A percentile compares a stretch with the other conserved stretches of the same genome.
Evolutionary conservation across 2,329 filamentous ascomycete genomes (phyloP).

Genomic region (Scolecobasidium constrictum): DNA sequence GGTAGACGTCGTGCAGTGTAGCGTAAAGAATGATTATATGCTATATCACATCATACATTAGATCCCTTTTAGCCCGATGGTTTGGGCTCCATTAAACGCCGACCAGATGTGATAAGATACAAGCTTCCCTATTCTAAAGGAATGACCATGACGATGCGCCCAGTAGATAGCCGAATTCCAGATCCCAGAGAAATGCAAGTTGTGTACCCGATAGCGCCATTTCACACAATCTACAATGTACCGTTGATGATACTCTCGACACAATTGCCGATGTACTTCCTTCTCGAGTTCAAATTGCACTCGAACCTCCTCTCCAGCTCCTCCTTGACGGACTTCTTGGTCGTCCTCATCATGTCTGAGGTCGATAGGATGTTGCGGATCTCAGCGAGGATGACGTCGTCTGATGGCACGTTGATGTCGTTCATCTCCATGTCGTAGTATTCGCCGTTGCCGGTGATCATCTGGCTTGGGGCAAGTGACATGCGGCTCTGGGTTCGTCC

Average conservation of each 20-base stretch:
- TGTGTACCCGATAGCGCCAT: no score
- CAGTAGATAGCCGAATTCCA: no score
- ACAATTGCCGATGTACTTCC: conserved; percentile 64
- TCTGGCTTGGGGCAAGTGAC: conserved; percentile 47
- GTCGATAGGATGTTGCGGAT: conserved; percentile 88
- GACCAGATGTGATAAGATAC: no score
- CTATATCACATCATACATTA: no score
- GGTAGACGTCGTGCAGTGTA: no score
- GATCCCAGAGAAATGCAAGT: no score
- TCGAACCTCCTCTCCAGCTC: conserved; percentile 89
- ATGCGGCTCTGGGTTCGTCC: conserved; percentile 27
- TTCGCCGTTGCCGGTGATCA: conserved; percentile 34
- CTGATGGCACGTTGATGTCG: conserved; percentile 73
- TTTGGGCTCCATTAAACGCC: no score
- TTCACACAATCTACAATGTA: conserved; percentile 11
- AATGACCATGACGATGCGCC: no score
- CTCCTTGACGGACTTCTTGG: conserved; percentile 94
- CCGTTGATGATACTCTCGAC: conserved; percentile 31
- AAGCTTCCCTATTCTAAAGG: no score
- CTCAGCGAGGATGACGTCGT: conserved; percentile 84
- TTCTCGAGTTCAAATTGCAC: conserved; percentile 73
- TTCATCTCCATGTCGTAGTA: conserved; percentile 55
- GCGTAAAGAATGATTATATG: no score
- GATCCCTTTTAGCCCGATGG: no score
- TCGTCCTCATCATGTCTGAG: conserved; percentile 93